Conservation (phyloP, 148 eudicot genomes). For the Rhododendron kiyosumense region DNA sequence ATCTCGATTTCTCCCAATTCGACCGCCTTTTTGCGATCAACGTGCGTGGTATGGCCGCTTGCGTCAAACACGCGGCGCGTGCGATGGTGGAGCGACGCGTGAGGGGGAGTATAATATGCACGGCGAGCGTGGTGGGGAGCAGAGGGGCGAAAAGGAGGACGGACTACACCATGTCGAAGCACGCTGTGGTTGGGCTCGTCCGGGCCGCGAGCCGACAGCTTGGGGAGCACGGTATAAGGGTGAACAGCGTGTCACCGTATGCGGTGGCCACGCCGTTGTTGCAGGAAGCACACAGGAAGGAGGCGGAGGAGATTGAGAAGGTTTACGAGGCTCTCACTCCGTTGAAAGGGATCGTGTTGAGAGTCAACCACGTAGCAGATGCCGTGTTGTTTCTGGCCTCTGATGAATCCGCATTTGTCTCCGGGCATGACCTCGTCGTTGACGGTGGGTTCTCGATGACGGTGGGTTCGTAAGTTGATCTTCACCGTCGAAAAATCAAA, state of each 20-base stretch:
- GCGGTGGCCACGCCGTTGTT: conserved; percentile 19
- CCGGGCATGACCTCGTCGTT: conserved; percentile 18
- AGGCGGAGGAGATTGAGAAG: conserved; percentile 6
- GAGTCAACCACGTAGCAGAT: conserved; percentile 14
- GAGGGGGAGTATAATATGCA: conserved; percentile 11
- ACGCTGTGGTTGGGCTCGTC: conserved; percentile 30
- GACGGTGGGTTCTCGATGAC: conserved; percentile 21
- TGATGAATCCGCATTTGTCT: conserved; percentile 17
- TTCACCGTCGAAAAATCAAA: neutral
- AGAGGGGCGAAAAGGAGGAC: neutral
- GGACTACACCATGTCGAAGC: conserved; percentile 27
- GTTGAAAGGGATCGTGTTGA: conserved; percentile 8
- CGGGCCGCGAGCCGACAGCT: conserved; percentile 20
- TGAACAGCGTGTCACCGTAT: conserved; percentile 30
- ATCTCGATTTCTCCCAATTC: conserved; percentile 13
- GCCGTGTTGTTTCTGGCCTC: conserved; percentile 18
- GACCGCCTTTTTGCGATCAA: conserved; percentile 6
- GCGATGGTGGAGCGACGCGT: conserved; percentile 7
- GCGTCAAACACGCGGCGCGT: conserved; percentile 1
- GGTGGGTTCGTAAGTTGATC: conserved; percentile 4
- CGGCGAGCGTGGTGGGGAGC: conserved; percentile 2
- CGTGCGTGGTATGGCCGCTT: conserved; percentile 7
- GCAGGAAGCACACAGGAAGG: neutral
- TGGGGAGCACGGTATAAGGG: conserved; percentile 28
- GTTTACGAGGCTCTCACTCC: neutral